Conservation (phyloP, 106 monocot species). For the Acanthochlamys bracteata region DNA sequence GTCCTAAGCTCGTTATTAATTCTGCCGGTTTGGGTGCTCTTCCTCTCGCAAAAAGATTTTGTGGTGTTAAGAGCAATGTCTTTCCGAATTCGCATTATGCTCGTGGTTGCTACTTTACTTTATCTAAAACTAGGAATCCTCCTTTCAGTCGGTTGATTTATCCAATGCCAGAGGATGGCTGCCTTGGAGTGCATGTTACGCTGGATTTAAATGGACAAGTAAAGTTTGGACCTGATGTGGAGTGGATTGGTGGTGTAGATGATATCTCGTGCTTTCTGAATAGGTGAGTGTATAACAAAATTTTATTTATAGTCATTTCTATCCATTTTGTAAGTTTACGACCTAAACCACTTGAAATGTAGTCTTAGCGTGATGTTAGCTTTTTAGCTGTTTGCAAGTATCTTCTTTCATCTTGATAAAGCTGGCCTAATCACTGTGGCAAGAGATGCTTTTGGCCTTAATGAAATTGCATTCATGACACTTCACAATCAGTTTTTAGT, state of each 20-base stretch:
- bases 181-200: conserved; percentile 93
- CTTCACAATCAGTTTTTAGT: no score
- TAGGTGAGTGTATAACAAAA: conserved; percentile 40
- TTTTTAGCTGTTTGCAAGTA: no score
- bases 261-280: conserved; percentile 60
- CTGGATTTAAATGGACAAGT: conserved; percentile 66
- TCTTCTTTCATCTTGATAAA: no score
- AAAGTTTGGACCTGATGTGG: conserved; percentile 96
- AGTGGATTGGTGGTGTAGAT: conserved; percentile 73
- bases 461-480: no score
- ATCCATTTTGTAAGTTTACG: no score
- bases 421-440: no score
- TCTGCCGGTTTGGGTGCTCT: conserved; percentile 85
- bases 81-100: conserved; percentile 67
- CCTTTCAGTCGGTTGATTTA: conserved; percentile 86
- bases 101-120: conserved; percentile 87
- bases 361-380: no score
- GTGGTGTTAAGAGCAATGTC: conserved; percentile 26
- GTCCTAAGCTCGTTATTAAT: conserved; percentile 72
- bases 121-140: conserved; percentile 48
- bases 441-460: no score
- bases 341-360: no score
- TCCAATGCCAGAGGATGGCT: conserved; percentile 93
- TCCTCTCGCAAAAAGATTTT: conserved; percentile 72
- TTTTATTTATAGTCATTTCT: no score